Conservation (phyloP, 352 stramenopile species). For the Globisporangium polare region DNA sequence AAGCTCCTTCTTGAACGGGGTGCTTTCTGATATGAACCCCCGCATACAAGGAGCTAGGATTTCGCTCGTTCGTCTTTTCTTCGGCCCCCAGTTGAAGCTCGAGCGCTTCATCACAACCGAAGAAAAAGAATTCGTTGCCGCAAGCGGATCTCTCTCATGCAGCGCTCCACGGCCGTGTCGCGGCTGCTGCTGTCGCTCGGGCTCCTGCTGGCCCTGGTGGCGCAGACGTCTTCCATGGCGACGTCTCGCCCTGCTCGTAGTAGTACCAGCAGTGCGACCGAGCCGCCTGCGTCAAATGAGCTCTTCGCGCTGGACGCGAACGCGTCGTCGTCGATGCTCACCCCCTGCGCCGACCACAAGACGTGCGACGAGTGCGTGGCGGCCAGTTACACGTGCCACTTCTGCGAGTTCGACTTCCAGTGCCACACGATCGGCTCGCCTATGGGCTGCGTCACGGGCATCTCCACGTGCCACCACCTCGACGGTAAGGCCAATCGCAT, state of each 20-base stretch:
- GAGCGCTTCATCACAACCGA: no score
- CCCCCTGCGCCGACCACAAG: constrained; percentile 44
- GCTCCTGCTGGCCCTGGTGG: background rate
- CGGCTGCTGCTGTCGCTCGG: no score
- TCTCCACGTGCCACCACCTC: constrained; percentile 80
- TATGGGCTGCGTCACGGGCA: constrained; percentile 58
- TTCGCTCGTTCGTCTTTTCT: no score
- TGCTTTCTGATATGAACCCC: no score
- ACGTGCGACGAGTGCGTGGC: constrained; percentile 77
- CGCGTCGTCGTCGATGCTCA: constrained; percentile 10
- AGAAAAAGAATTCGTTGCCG: no score
- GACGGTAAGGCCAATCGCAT: constrained; percentile 41
- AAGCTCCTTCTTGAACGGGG: no score
- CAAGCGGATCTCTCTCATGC: no score
- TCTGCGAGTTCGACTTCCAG: constrained; percentile 81
- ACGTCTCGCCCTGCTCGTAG: background rate
- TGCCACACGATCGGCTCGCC: constrained; percentile 76
- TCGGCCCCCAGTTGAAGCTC: no score
- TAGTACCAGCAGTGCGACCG: background rate
- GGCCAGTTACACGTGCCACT: constrained; percentile 74
- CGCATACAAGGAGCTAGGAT: no score
- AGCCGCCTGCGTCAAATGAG: background rate
- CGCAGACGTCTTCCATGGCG: no score
- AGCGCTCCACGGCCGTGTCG: no score
- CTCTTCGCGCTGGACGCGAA: constrained; percentile 8